Conservation (phyloP, 2,329 filamentous ascomycete species). For the Dactylellina haptotyla region DNA sequence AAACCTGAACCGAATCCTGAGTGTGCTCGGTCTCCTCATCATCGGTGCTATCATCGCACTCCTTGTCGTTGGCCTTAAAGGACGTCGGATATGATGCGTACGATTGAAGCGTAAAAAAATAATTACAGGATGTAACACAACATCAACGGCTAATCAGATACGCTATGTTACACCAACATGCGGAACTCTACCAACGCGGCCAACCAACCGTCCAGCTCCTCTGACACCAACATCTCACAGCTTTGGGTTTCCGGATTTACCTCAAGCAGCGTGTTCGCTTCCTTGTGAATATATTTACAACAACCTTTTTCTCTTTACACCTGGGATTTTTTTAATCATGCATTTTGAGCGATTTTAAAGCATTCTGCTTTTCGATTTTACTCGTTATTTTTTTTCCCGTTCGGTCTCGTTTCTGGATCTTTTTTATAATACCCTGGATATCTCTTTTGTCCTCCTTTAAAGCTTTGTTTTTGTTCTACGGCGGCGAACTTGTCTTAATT, state of each 20-base stretch:
- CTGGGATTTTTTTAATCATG: slow-evolving; percentile 32
- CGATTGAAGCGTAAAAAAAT: too few species aligned
- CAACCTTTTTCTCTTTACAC: slow-evolving; percentile 17
- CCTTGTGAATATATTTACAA: slow-evolving; percentile 45
- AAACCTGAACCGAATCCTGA: slow-evolving; percentile 56
- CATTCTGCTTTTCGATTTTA: slow-evolving; percentile 50
- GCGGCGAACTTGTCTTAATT: slow-evolving; percentile 45
- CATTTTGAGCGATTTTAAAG: slow-evolving; percentile 47
- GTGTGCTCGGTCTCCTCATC: slow-evolving; percentile 55
- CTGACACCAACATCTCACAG: slow-evolving; percentile 3
- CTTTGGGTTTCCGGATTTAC: slow-evolving; percentile 17
- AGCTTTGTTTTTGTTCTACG: slow-evolving; percentile 23
- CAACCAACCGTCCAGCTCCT: slow-evolving; percentile 23
- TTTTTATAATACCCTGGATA: slow-evolving; percentile 34
- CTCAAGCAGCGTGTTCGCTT: slow-evolving; percentile 41
- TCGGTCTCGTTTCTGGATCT: slow-evolving; percentile 15
- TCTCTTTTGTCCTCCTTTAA: slow-evolving; percentile 12
- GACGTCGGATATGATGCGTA: slow-evolving; percentile 27
- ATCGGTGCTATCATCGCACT: slow-evolving; percentile 55
- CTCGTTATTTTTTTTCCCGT: slow-evolving; percentile 29
- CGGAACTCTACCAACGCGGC: background rate
- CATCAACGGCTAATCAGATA: slow-evolving; percentile 13
- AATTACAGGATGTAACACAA: slow-evolving; percentile 51
- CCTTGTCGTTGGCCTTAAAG: slow-evolving; percentile 50
- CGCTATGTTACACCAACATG: slow-evolving; percentile 29